Evolutionary conservation across 495 filamentous ascomycete genomes (phyloP).

Genomic region (Penicillium bialowiezense): DNA sequence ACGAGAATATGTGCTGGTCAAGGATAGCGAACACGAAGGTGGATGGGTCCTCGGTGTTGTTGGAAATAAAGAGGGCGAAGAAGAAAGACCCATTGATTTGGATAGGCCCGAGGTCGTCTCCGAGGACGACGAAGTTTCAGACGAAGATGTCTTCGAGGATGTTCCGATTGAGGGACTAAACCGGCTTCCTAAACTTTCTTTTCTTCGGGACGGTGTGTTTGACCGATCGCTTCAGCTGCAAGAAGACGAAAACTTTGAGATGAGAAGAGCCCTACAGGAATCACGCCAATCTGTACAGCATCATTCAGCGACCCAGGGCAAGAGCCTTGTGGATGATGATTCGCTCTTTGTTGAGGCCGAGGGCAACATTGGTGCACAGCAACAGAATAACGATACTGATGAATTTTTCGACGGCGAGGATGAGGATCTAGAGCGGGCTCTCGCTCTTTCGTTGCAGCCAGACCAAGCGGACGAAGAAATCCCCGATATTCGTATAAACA

Average conservation of each 20-base stretch:
- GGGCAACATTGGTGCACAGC: slow-evolving; percentile 22
- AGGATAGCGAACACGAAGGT: slow-evolving; percentile 90
- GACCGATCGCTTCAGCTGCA: slow-evolving; percentile 34
- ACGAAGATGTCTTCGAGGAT: slow-evolving; percentile 82
- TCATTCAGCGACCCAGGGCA: slow-evolving; percentile 13
- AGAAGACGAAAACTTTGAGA: slow-evolving; percentile 38
- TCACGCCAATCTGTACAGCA: slow-evolving; percentile 5
- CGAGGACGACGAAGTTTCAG: slow-evolving; percentile 48
- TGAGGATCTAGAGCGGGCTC: slow-evolving; percentile 76
- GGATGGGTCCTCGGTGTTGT: slow-evolving; percentile 98
- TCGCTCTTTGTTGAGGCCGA: slow-evolving; percentile 65
- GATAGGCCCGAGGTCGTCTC: slow-evolving; percentile 57
- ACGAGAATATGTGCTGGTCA: slow-evolving; percentile 91
- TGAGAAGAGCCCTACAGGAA: slow-evolving; percentile 44
- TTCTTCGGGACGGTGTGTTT: slow-evolving; percentile 37
- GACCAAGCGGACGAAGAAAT: slow-evolving; percentile 29
- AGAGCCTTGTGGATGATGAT: slow-evolving; percentile 49
- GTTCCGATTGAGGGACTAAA: slow-evolving; percentile 94
- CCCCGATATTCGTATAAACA: slow-evolving; percentile 34
- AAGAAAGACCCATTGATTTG: slow-evolving; percentile 84
- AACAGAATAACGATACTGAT: slow-evolving; percentile 30
- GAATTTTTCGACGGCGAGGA: slow-evolving; percentile 51
- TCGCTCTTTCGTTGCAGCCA: slow-evolving; percentile 70
- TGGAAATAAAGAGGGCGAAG: slow-evolving; percentile 71
- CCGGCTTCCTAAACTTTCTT: slow-evolving; percentile 66